These are phyloP conservation scores for Acer campestre DNA, from an alignment of 345 rosid genomes.

Conservation along the genomic window DNA sequence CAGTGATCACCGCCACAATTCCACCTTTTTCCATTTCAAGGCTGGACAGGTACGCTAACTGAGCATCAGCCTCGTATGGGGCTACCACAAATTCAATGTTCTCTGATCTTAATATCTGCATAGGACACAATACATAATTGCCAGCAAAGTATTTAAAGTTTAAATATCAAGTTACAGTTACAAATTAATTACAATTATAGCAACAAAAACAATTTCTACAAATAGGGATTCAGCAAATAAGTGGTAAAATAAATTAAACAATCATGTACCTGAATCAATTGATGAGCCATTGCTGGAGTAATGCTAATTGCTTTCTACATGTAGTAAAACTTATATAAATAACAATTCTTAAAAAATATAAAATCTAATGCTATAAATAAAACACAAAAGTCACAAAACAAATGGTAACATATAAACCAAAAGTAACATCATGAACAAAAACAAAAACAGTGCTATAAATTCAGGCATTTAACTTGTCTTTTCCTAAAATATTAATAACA, in stretches of 20 bases:
- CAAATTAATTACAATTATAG: not conserved
- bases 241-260: not conserved
- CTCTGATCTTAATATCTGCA: conserved; percentile 71
- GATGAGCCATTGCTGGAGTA: conserved; percentile 79
- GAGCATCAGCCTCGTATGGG: conserved; percentile 98
- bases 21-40: conserved; percentile 73
- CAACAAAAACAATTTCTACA: not conserved
- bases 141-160: not conserved
- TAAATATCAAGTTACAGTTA: not conserved
- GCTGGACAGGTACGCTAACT: conserved; percentile 75
- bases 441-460: not conserved
- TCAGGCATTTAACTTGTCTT: not conserved
- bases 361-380: not conserved
- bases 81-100: conserved; percentile 88
- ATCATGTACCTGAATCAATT: conserved; percentile 64
- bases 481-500: no score
- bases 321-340: conserved; percentile 9
- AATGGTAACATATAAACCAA: no score
- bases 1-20: conserved; percentile 77
- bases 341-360: not conserved
- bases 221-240: not conserved
- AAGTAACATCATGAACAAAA: not conserved
- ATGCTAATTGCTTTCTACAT: conserved; percentile 77
- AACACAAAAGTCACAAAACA: not conserved
- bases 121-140: conserved; percentile 26